Percentiles rank a stretch among this genome's conserved stretches.
phyloP scores from a whole-genome alignment of 129 eudicot species.

The Deinandra increscens region DNA sequence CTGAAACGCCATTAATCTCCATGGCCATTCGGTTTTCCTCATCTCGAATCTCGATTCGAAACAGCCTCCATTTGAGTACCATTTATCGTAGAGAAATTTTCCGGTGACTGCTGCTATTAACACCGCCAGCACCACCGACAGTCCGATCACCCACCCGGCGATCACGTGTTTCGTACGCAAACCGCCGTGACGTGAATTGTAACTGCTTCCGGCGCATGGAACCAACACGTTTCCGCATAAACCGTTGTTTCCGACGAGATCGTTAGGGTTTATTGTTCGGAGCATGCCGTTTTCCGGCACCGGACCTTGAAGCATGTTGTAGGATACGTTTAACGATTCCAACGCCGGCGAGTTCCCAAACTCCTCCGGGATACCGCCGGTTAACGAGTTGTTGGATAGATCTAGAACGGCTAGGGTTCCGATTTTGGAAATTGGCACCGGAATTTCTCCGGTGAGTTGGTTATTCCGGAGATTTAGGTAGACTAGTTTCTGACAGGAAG shows the following conservation, averaged over 20 bases:
- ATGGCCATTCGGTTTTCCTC: conserved; percentile 71
- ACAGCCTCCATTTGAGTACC: conserved; percentile 57
- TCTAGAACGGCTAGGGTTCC: conserved; percentile 73
- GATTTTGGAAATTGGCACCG: conserved; percentile 61
- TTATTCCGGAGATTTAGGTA: conserved; percentile 60
- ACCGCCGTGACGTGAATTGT: conserved; percentile 30
- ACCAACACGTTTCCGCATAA: conserved; percentile 75
- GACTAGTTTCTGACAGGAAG: conserved; percentile 70
- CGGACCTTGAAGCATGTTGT: conserved; percentile 66
- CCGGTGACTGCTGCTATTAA: conserved; percentile 46
- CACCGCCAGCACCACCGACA: conserved; percentile 42
- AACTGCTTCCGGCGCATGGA: conserved; percentile 49
- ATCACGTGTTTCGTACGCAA: conserved; percentile 56
- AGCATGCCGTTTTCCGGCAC: conserved; percentile 81
- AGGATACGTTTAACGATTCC: conserved; percentile 69
- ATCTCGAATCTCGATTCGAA: conserved; percentile 51
- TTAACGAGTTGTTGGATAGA: conserved; percentile 73
- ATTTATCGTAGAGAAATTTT: conserved; percentile 39
- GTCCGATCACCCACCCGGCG: conserved; percentile 72
- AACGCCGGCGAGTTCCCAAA: conserved; percentile 80
- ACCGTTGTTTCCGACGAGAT: conserved; percentile 62
- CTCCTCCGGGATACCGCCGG: conserved; percentile 66
- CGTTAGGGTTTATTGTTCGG: conserved; percentile 66
- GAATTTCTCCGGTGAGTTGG: conserved; percentile 57
- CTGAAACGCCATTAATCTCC: conserved; percentile 90